Percentiles rank a stretch among this genome's conserved stretches.
These are phyloP conservation scores for Rhododendron mucronatum DNA, from an alignment of 148 eudicot species.

Conservation along the genomic window DNA sequence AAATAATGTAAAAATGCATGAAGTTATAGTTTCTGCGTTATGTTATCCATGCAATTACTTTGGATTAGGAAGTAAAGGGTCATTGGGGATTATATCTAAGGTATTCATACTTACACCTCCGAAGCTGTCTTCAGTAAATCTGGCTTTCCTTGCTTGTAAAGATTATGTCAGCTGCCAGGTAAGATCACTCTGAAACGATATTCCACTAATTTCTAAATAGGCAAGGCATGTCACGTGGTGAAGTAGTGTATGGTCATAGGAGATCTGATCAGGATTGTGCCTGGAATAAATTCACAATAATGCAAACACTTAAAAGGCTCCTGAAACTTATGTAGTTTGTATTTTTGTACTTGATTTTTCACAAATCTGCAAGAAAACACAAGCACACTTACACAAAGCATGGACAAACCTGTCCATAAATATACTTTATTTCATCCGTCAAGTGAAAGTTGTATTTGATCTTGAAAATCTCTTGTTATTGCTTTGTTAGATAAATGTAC, in stretches of 20 bases:
- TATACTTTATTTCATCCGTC: not conserved
- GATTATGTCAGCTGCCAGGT: constrained; percentile 95
- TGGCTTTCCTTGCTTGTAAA: constrained; percentile 90
- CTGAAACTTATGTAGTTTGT: not conserved
- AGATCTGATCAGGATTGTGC: constrained; percentile 2
- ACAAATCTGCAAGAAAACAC: not conserved
- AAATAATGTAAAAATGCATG: not conserved
- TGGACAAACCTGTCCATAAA: not conserved
- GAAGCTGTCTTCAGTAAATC: constrained; percentile 71
- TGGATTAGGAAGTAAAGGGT: constrained; percentile 87
- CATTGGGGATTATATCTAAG: constrained; percentile 85
- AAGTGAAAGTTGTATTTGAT: not conserved
- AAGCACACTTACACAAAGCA: not conserved
- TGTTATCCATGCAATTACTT: constrained; percentile 10
- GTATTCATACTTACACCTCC: constrained; percentile 90
- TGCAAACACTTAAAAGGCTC: not conserved
- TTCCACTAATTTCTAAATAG: not conserved
- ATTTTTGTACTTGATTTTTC: not conserved
- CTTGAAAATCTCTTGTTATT: too few species aligned
- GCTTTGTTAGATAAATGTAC: too few species aligned
- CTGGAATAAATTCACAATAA: not conserved
- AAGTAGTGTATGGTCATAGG: not conserved
- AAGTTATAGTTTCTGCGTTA: not conserved
- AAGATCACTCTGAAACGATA: constrained; percentile 11
- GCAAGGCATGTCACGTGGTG: not conserved